Percentiles rank a stretch among this genome's conserved stretches.
Conservation (phyloP, 805 yeast genomes). For the Kurtzmaniella cleridarum region DNA sequence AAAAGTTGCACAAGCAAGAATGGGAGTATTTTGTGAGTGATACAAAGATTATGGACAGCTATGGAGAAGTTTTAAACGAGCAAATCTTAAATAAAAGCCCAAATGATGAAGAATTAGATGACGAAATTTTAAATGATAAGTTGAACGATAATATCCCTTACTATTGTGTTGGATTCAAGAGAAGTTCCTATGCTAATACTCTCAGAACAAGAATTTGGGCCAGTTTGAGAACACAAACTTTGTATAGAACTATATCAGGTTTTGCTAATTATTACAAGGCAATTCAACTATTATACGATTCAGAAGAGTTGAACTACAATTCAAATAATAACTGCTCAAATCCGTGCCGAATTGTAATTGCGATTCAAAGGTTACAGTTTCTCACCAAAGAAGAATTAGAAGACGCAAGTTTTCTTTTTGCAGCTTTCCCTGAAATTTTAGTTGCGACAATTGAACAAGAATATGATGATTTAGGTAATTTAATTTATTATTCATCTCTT, state of each 20-base stretch:
- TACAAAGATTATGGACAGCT: constrained; percentile 42
- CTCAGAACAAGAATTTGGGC: constrained; percentile 84
- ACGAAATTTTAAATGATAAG: not conserved
- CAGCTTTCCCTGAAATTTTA: constrained; percentile 64
- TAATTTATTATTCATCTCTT: constrained; percentile 61
- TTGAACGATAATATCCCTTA: constrained; percentile 56
- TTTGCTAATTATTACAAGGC: constrained; percentile 77
- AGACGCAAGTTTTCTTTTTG: constrained; percentile 61
- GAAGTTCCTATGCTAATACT: constrained; percentile 56
- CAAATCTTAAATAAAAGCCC: not conserved
- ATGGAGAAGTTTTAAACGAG: not conserved
- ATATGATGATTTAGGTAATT: constrained; percentile 36
- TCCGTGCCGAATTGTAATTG: constrained; percentile 74
- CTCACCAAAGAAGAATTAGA: constrained; percentile 62
- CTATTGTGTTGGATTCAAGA: constrained; percentile 67
- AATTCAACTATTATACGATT: constrained; percentile 57
- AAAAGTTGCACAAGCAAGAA: constrained; percentile 63
- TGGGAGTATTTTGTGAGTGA: constrained; percentile 81
- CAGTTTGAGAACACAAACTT: constrained; percentile 74
- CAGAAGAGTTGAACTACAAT: constrained; percentile 57
- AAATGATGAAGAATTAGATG: not conserved
- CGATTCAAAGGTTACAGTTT: constrained; percentile 79
- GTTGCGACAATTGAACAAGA: constrained; percentile 54
- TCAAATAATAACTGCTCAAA: constrained; percentile 21
- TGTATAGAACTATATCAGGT: constrained; percentile 79